A percentile compares a stretch with the other conserved stretches of the same genome.
These are phyloP conservation scores for Dictyostelium capitatum DNA, from an alignment of 78 protist genomes.

Conservation along the genomic window DNA sequence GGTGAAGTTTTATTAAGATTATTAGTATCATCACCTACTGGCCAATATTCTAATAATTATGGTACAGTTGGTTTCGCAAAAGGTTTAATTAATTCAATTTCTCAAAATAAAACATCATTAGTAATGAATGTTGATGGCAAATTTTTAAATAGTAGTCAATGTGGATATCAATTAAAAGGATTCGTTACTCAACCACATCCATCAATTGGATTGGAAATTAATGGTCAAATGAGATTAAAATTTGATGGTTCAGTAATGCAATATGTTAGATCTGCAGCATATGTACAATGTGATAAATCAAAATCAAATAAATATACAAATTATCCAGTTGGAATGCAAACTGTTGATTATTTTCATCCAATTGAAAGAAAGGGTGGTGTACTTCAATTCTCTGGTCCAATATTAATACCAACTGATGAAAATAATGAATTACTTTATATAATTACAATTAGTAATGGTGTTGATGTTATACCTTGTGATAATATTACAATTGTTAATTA, in stretches of 20 bases:
- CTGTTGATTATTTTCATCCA: neutral
- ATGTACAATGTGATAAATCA: neutral
- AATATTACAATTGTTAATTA: neutral
- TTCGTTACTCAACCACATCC: neutral
- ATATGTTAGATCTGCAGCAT: neutral
- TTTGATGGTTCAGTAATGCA: neutral
- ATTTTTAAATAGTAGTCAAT: neutral
- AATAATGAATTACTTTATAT: neutral
- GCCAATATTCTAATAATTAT: neutral
- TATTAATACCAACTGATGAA: neutral
- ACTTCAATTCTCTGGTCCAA: neutral
- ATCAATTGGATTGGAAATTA: neutral
- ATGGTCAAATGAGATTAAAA: neutral
- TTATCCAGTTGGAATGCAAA: neutral
- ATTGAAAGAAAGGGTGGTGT: neutral
- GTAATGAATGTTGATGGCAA: neutral
- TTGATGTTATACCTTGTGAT: neutral
- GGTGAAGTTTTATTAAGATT: constrained; percentile 6
- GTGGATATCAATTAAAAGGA: neutral
- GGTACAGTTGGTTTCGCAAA: neutral
- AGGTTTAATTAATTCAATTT: neutral
- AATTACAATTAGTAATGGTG: neutral
- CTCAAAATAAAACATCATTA: neutral
- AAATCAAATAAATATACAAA: neutral
- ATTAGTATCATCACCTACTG: neutral